phyloP scores from a whole-genome alignment of 805 yeast species.

The Metschnikowia noctiluminum region DNA sequence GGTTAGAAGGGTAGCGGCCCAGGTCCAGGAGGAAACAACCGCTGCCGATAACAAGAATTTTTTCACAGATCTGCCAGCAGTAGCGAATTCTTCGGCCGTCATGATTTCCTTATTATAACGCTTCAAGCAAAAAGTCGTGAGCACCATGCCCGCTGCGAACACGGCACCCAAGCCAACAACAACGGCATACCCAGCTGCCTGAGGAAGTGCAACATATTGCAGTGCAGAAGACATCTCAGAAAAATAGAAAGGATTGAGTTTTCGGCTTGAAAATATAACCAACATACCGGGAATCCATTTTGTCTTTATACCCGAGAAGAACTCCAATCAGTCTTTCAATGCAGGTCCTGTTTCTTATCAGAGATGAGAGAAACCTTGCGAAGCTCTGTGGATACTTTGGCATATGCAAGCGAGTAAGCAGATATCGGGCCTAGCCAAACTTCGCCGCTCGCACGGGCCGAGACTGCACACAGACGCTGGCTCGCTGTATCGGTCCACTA shows the following conservation, averaged over 20 bases:
- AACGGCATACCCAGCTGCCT: slow-evolving; percentile 84
- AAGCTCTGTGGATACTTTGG: too few species aligned
- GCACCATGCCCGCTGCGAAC: slow-evolving; percentile 76
- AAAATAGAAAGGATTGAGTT: too few species aligned
- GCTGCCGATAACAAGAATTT: slow-evolving; percentile 85
- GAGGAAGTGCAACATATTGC: slow-evolving; percentile 44
- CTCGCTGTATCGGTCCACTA: neutral
- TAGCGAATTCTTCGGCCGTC: slow-evolving; percentile 90
- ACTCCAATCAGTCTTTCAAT: neutral
- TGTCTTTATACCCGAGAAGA: neutral
- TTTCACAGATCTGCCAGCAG: slow-evolving; percentile 87
- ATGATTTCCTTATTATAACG: slow-evolving; percentile 82
- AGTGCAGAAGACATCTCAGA: slow-evolving; percentile 17
- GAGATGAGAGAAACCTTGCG: neutral
- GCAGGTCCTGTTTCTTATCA: slow-evolving; percentile 9
- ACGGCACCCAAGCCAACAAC: slow-evolving; percentile 84
- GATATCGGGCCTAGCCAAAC: neutral
- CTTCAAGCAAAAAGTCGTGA: slow-evolving; percentile 63
- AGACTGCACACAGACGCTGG: neutral
- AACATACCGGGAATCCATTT: neutral
- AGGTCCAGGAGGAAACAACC: slow-evolving; percentile 91
- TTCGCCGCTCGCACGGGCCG: slow-evolving; percentile 7
- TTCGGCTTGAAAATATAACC: too few species aligned
- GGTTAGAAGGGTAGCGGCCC: slow-evolving; percentile 57
- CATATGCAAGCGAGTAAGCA: too few species aligned